Evolutionary conservation across 306 rosid genomes (phyloP), one percentile per base, ranked within the genome.

Genomic region (Canavalia gladiata): DNA sequence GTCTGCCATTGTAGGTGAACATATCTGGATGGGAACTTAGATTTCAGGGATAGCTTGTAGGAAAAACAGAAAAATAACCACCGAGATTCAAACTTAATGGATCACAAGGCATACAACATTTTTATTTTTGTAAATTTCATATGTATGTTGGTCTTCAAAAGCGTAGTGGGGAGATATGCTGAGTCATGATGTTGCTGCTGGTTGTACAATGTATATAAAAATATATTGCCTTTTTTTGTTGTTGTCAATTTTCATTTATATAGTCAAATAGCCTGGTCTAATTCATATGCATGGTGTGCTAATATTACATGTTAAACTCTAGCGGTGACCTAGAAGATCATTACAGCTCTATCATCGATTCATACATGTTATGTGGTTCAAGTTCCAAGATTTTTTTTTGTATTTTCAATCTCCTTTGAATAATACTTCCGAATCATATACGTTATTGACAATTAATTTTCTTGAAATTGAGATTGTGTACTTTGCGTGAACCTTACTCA

Each of bases 1-100:
- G 83, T 72, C 55, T 66, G 64, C 50, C 67, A 13, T 70, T 51
- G 39, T 78, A 50, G 73, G 74, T 72, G 68, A 77, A 64, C 30
- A 73, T 64, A 68, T 25, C 62, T 8, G 8, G 75, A 68, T 63
- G 79, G 80, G 69, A 66, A 54, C 50, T 50, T 8, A 8, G 71
- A 62, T 39, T 71, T 82, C 43, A 41, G 87, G 75, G 69, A 41
- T 74, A 62, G 69, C 74, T 45, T 85, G 66, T 69, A 39, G 58
- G 37, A 62, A 47, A 68, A 42, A 30, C 7, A 11, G 42, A 72
- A 69, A 25, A 63, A 59, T 25, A 43, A 51, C 60, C 59, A 18
- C 55, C 54, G 66, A 75, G 84, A 60, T 54, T 50, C 49, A 72
- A 18, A 57, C 31, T 60, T 78, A 84, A 41, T 72, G 76, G 35